phyloP scores from a whole-genome alignment of 805 yeast genomes.

The Saccharomycopsis fermentans region DNA sequence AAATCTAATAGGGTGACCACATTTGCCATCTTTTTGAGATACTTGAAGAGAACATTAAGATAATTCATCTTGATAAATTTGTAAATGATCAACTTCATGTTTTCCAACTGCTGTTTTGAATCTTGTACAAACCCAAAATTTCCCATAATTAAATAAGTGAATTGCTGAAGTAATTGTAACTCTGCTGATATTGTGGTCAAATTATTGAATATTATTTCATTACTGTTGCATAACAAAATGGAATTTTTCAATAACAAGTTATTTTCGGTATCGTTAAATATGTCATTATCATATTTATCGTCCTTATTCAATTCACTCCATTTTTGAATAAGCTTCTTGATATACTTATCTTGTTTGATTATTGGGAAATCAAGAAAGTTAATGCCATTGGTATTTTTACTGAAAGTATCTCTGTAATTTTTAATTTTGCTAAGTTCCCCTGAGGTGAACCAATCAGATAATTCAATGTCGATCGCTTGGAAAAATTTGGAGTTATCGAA shows the following conservation, averaged over 20 bases:
- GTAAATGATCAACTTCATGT: conserved; percentile 2
- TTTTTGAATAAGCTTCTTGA: conserved; percentile 3
- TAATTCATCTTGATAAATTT: conserved; percentile 6
- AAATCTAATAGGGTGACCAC: conserved; percentile 9
- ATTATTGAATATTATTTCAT: conserved; percentile 13
- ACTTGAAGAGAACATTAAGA: conserved; percentile 4
- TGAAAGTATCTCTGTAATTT: conserved; percentile 7
- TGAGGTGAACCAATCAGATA: conserved; percentile 30
- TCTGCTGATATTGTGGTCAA: conserved; percentile 7
- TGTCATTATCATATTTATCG: conserved; percentile 1
- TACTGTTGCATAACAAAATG: conserved; percentile 11
- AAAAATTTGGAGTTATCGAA: conserved; percentile 8
- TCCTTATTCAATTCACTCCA: conserved; percentile 5
- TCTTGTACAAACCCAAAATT: conserved; percentile 9
- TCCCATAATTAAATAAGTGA: conserved; percentile 14
- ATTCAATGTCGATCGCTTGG: conserved; percentile 10
- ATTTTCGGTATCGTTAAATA: conserved; percentile 1
- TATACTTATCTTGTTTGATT: conserved; percentile 6
- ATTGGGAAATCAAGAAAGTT: conserved; percentile 7
- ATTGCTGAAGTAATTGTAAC: conserved; percentile 8
- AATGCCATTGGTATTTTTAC: background rate
- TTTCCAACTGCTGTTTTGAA: conserved; percentile 1
- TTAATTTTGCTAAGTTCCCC: conserved; percentile 23
- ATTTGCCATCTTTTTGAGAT: conserved; percentile 11
- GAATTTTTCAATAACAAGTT: conserved; percentile 6